phyloP scores from a whole-genome alignment of 2,329 filamentous ascomycete species.

The Fusarium torreyae region DNA sequence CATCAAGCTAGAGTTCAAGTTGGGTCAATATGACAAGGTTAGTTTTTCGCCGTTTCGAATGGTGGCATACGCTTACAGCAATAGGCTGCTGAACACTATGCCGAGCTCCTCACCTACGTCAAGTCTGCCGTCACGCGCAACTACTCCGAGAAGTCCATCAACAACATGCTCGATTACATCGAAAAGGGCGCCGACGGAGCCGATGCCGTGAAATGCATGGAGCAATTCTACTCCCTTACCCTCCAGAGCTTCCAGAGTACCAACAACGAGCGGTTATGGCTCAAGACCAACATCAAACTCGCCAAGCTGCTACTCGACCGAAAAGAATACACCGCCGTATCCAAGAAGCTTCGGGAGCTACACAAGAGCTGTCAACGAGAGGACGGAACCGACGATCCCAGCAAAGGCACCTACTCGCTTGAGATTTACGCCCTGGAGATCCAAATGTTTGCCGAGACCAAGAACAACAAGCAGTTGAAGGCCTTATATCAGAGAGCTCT shows the following conservation, averaged over 20 bases:
- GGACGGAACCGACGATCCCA: conserved; percentile 91
- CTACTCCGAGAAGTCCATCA: conserved; percentile 99
- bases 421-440: conserved; percentile 98
- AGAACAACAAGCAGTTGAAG: conserved; percentile 98
- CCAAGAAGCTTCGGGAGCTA: conserved; percentile 87
- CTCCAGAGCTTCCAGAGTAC: conserved; percentile 96
- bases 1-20: conserved; percentile 95
- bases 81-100: conserved; percentile 92
- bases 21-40: conserved; percentile 89
- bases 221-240: conserved; percentile 94
- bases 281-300: conserved; percentile 98
- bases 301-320: conserved; percentile 91
- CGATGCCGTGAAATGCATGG: conserved; percentile 84
- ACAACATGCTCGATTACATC: conserved; percentile 98
- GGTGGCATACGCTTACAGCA: conserved; percentile 42
- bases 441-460: conserved; percentile 97
- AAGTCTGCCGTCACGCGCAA: conserved; percentile 97
- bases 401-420: conserved; percentile 95
- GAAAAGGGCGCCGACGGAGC: conserved; percentile 86
- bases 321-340: conserved; percentile 86
- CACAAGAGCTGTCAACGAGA: conserved; percentile 90
- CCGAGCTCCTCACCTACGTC: conserved; percentile 95
- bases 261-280: conserved; percentile 96
- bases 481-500: conserved; percentile 91
- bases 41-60: background rate